Base-by-base conservation (phyloP, 257 asterid genomes). In the Voacanga thouarsii region DNA sequence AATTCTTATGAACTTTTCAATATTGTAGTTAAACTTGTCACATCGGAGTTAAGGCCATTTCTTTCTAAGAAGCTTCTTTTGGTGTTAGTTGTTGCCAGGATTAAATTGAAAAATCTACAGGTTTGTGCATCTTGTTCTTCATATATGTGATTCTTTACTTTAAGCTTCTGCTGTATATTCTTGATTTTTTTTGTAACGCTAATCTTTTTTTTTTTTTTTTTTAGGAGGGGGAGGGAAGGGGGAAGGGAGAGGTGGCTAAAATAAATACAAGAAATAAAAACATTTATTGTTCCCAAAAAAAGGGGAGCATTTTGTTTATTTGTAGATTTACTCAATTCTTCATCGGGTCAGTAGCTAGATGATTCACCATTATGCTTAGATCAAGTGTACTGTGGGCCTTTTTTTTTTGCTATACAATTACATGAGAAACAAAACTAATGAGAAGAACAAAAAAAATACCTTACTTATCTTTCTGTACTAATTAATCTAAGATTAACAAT, bases 61-160 rank as follows among this genome's bases (percentile, higher is more conserved):
- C 90, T 95, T 67, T 87, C 98, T 21, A 90, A 91, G 85, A 91
- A 88, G 84, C 81, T 91, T 82, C 91, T 95, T 81, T 81, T 95
- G 85, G 98, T 95, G 59, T 91, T 98, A 19, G 97, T 95, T 86
- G 97, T 76, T 85, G 99, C 98, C n/a, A 98, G 97, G 23, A 87
- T 93, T 74, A 93, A 90, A 86, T 82, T 91, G 77, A 93, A 90
- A 82, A 96, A 93, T 86, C 87, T 95, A 77, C 97, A 95, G 97
- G 98, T 95, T 81, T 71, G 85, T 86, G n/a, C 77, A n/a, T n/a
- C n/a, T n/a, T n/a, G n/a, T n/a, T n/a, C n/a, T n/a, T n/a, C n/a
- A n/a, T n/a, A n/a, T n/a, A 12, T 21, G 77, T 39, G 49, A 21
- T 47, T 63, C 74, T 68, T 26, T 23, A n/a, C 19, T 70, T 47